phyloP scores from a whole-genome alignment of 2,329 filamentous ascomycete genomes.

The Huntiella decipiens region DNA sequence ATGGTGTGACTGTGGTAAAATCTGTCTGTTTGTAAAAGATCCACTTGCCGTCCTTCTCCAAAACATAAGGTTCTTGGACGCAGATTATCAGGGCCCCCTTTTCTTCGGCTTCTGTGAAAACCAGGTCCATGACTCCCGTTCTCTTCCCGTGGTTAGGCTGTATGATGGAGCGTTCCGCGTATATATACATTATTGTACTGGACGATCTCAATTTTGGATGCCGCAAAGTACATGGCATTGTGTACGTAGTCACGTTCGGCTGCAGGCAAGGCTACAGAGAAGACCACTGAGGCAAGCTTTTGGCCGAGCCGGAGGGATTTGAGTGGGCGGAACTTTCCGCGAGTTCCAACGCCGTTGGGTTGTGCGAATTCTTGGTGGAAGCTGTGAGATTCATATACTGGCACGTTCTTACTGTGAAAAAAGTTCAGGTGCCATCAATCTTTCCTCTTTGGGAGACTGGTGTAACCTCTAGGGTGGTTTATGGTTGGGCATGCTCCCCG shows the following conservation, averaged over 20 bases:
- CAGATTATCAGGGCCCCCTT: neutral
- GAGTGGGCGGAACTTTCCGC: neutral
- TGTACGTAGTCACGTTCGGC: neutral
- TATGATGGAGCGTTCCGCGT: neutral
- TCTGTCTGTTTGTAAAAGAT: neutral
- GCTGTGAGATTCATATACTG: too few relatives aligned
- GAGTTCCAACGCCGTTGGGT: neutral
- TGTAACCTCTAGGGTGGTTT: too few relatives aligned
- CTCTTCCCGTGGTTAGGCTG: neutral
- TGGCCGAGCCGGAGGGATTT: neutral
- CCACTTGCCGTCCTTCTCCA: neutral
- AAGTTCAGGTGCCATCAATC: too few relatives aligned
- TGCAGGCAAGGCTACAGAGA: neutral
- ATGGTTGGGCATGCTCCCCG: too few relatives aligned
- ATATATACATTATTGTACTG: neutral
- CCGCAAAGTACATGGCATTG: neutral
- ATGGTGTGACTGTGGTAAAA: neutral
- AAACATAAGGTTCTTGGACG: neutral
- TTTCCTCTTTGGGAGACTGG: too few relatives aligned
- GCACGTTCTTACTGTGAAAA: too few relatives aligned
- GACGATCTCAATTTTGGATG: neutral
- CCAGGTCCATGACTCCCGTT: neutral
- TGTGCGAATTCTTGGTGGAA: neutral
- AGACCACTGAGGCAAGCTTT: neutral
- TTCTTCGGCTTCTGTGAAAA: neutral